These are phyloP conservation scores for Ceratobasidium papillatum DNA, from an alignment of 1,284 basidiomycete species.

Conservation along the genomic window DNA sequence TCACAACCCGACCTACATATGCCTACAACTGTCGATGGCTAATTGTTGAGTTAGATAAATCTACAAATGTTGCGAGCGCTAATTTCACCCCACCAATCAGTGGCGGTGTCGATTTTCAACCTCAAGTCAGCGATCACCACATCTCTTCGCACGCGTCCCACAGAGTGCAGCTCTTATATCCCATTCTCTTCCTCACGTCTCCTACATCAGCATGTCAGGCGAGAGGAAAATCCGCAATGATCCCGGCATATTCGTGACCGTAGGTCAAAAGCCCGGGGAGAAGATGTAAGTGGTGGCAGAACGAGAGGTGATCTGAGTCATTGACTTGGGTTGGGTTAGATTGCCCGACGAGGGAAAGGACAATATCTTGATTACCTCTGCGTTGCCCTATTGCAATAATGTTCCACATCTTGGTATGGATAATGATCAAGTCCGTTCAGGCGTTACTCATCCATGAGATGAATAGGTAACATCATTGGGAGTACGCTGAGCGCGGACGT, in stretches of 20 bases:
- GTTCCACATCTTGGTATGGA: constrained; percentile 89
- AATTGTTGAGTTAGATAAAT: no score
- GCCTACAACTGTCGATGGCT: no score
- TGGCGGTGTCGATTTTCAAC: constrained; percentile 26
- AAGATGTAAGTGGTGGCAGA: not conserved
- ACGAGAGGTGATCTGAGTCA: not conserved
- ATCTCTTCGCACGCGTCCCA: constrained; percentile 14
- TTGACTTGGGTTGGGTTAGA: constrained; percentile 56
- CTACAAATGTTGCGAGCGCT: no score
- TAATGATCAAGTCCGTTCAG: not conserved
- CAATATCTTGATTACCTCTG: constrained; percentile 94
- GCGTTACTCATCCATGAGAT: constrained; percentile 19
- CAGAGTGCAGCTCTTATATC: not conserved
- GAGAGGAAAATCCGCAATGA: constrained; percentile 38
- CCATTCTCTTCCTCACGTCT: not conserved
- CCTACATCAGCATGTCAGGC: not conserved
- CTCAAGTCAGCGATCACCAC: constrained; percentile 26
- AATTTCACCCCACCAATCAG: constrained; percentile 2
- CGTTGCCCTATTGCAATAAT: constrained; percentile 98
- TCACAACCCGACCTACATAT: no score
- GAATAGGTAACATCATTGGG: constrained; percentile 94
- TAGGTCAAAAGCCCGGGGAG: constrained; percentile 44
- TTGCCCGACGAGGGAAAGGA: constrained; percentile 84
- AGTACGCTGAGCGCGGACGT: constrained; percentile 96
- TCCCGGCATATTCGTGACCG: constrained; percentile 49